Percentiles rank a stretch among this genome's conserved stretches.
These are phyloP conservation scores for Diaporthe eres DNA, from an alignment of 2,329 filamentous ascomycete species.

Conservation along the genomic window DNA sequence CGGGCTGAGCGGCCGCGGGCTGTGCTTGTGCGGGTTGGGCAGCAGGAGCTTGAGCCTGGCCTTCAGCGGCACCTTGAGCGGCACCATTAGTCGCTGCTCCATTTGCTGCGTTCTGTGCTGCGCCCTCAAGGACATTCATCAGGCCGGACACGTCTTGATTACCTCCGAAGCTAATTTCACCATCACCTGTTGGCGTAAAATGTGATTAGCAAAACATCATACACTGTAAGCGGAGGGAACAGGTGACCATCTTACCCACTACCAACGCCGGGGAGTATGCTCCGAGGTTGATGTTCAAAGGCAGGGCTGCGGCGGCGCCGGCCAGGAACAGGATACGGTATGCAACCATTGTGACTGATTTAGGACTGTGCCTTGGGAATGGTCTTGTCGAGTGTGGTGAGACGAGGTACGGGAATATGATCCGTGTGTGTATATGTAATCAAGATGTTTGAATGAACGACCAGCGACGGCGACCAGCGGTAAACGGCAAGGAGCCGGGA, in stretches of 20 bases:
- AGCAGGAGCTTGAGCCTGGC: slow-evolving; percentile 44
- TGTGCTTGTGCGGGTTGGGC: slow-evolving; percentile 43
- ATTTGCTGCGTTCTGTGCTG: slow-evolving; percentile 57
- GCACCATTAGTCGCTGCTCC: slow-evolving; percentile 48
- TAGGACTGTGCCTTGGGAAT: slow-evolving; percentile 6
- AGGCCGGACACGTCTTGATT: slow-evolving; percentile 60
- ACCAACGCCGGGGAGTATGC: slow-evolving; percentile 61
- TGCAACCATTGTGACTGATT: slow-evolving; percentile 53
- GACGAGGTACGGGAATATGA: slow-evolving; percentile 21
- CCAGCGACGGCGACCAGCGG: slow-evolving; percentile 52
- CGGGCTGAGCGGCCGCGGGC: slow-evolving; percentile 44
- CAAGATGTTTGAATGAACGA: slow-evolving; percentile 42
- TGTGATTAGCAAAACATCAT: slow-evolving; percentile 15
- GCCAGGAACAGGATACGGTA: slow-evolving; percentile 54
- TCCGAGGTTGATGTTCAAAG: slow-evolving; percentile 60
- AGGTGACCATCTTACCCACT: slow-evolving; percentile 46
- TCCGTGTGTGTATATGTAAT: slow-evolving; percentile 44
- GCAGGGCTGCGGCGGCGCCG: slow-evolving; percentile 55
- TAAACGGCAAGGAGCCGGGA: slow-evolving; percentile 50
- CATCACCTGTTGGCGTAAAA: slow-evolving; percentile 51
- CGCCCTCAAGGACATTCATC: slow-evolving; percentile 62
- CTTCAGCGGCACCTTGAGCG: slow-evolving; percentile 45
- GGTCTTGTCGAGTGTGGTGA: slow-evolving; percentile 9
- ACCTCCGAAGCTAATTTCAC: slow-evolving; percentile 63
- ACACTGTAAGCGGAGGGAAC: not conserved